phyloP scores from a whole-genome alignment of 2,329 filamentous ascomycete genomes.

The Calonectria naviculata region DNA sequence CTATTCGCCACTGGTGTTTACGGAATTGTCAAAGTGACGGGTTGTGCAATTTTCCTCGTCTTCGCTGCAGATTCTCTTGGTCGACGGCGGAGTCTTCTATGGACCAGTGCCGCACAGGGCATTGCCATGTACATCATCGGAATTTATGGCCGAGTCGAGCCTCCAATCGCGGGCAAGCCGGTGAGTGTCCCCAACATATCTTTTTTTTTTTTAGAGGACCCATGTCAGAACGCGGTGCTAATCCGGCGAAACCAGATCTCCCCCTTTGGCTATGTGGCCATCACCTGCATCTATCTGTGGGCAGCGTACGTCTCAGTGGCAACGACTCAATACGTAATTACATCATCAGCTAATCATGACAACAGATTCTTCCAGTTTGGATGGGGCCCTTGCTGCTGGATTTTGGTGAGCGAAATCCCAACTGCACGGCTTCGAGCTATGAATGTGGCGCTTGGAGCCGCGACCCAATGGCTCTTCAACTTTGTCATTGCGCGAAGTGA shows the following conservation, averaged over 20 bases:
- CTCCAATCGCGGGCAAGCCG: constrained; percentile 62
- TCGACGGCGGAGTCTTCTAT: constrained; percentile 68
- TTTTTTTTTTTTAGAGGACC: neutral
- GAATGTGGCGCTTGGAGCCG: constrained; percentile 76
- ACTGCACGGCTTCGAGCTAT: constrained; percentile 72
- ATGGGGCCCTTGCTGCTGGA: constrained; percentile 80
- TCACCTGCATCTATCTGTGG: constrained; percentile 79
- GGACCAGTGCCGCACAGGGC: constrained; percentile 72
- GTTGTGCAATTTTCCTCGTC: constrained; percentile 72
- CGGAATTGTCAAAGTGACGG: constrained; percentile 75
- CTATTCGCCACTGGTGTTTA: constrained; percentile 82
- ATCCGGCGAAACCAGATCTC: constrained; percentile 55
- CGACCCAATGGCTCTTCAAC: constrained; percentile 80
- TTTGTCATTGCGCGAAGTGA: constrained; percentile 73
- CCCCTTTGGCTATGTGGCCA: constrained; percentile 75
- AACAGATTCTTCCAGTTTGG: constrained; percentile 72
- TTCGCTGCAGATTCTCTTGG: constrained; percentile 78
- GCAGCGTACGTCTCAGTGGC: constrained; percentile 55
- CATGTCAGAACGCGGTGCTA: neutral
- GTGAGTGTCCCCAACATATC: constrained; percentile 43
- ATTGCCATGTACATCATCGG: constrained; percentile 76
- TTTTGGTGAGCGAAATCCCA: constrained; percentile 76
- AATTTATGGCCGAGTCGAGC: constrained; percentile 73
- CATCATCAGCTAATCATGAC: constrained; percentile 26
- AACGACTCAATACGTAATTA: neutral